Percentiles rank a stretch among this genome's conserved stretches.
These are phyloP conservation scores for Cercis canadensis DNA, from an alignment of 306 rosid species.

Conservation along the genomic window DNA sequence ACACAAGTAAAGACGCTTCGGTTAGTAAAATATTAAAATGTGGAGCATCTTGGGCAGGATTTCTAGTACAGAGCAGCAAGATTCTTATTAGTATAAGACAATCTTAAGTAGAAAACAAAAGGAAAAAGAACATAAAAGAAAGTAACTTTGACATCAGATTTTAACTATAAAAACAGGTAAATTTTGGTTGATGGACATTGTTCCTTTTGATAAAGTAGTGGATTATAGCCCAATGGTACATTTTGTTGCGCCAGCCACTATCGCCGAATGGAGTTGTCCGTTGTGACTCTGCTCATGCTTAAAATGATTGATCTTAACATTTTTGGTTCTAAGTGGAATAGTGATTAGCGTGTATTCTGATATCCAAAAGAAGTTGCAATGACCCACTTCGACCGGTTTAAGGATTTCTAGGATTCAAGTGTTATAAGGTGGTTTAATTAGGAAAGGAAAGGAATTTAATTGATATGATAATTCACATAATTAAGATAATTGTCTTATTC, in stretches of 20 bases:
- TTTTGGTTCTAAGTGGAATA: conserved; percentile 18
- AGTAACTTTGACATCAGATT: not conserved
- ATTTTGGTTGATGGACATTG: not conserved
- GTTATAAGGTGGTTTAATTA: not conserved
- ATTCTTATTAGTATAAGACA: conserved; percentile 44
- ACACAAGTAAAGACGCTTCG: conserved; percentile 26
- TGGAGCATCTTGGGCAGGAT: conserved; percentile 38
- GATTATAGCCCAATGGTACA: conserved; percentile 20
- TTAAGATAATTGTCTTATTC: not conserved
- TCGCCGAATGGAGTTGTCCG: conserved; percentile 22
- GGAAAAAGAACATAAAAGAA: not conserved
- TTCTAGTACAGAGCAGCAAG: conserved; percentile 16
- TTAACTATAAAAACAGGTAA: not conserved
- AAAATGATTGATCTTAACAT: conserved; percentile 26
- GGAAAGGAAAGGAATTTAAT: conserved; percentile 2
- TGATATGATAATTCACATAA: conserved; percentile 30
- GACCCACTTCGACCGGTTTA: conserved; percentile 34
- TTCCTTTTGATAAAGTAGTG: not conserved
- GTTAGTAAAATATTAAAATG: conserved; percentile 24
- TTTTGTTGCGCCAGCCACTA: conserved; percentile 36
- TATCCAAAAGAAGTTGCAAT: conserved; percentile 28
- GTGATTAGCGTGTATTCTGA: conserved; percentile 16
- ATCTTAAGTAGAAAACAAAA: not conserved
- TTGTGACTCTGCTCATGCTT: conserved; percentile 14
- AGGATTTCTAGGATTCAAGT: conserved; percentile 26